Evolutionary conservation across 305 asterid species (phyloP).

Genomic region (Fraxinus sp.): DNA sequence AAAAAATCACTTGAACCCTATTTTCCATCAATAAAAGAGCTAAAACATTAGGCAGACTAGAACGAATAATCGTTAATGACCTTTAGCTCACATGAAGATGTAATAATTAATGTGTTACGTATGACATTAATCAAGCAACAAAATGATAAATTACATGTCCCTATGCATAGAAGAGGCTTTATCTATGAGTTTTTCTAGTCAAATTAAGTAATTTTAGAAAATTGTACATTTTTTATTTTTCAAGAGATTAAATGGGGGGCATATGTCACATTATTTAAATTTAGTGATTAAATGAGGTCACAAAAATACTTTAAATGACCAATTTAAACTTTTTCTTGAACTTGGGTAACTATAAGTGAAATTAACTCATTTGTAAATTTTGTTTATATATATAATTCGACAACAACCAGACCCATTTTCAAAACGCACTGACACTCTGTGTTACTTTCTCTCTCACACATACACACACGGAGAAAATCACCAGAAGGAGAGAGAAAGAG

Average conservation of each 20-base stretch:
- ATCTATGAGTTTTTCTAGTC: too few relatives aligned
- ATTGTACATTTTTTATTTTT: too few relatives aligned
- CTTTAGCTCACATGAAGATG: not conserved
- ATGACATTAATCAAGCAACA: not conserved
- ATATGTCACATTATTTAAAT: not conserved
- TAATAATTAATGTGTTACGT: not conserved
- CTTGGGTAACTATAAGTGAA: not conserved
- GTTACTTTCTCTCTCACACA: slow-evolving; percentile 27
- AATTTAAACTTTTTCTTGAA: not conserved
- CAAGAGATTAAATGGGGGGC: not conserved
- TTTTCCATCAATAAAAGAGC: not conserved
- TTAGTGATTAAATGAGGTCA: not conserved
- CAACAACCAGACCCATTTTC: slow-evolving; percentile 3
- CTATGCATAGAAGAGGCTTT: not conserved
- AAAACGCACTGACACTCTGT: slow-evolving; percentile 22
- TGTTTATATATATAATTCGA: not conserved
- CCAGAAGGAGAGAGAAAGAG: slow-evolving; percentile 1
- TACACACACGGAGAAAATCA: slow-evolving; percentile 8
- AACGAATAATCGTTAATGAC: not conserved
- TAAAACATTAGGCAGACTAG: not conserved
- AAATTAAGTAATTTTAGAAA: too few relatives aligned
- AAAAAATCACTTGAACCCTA: not conserved
- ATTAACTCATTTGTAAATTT: not conserved
- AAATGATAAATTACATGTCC: not conserved
- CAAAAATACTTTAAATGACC: not conserved